These are phyloP conservation scores for Serpula lacrymans DNA, from an alignment of 768 basidiomycete species.

Conservation along the genomic window DNA sequence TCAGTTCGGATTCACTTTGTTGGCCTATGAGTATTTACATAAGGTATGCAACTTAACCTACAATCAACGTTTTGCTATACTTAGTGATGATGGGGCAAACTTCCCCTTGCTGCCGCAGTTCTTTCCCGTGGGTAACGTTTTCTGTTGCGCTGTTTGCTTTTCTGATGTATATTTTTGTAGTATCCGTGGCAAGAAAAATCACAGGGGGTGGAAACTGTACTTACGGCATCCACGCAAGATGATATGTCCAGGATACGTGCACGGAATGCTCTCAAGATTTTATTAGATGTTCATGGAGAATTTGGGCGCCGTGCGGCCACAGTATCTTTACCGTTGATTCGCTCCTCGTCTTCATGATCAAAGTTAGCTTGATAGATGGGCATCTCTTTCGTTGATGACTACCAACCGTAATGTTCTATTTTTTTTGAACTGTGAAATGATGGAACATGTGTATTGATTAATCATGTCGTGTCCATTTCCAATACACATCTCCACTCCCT, in stretches of 20 bases:
- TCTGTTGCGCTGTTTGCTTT: slow-evolving; percentile 1
- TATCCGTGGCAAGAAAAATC: slow-evolving; percentile 80
- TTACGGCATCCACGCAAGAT: slow-evolving; percentile 61
- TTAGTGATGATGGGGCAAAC: not conserved
- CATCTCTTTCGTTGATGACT: too few relatives aligned
- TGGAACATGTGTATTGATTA: too few relatives aligned
- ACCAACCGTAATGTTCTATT: slow-evolving; percentile 22
- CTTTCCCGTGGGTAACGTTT: slow-evolving; percentile 24
- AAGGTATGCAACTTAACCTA: slow-evolving; percentile 47
- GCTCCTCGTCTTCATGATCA: too few relatives aligned
- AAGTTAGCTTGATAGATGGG: too few relatives aligned
- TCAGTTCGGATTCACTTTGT: slow-evolving; percentile 92
- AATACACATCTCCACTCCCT: too few relatives aligned
- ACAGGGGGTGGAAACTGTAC: slow-evolving; percentile 63
- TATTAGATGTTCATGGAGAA: slow-evolving; percentile 88
- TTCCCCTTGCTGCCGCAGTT: slow-evolving; percentile 17
- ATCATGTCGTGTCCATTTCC: too few relatives aligned
- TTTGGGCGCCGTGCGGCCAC: slow-evolving; percentile 62
- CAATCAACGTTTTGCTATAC: too few relatives aligned
- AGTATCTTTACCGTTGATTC: too few relatives aligned
- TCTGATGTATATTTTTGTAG: slow-evolving; percentile 33
- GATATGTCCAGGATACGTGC: slow-evolving; percentile 89
- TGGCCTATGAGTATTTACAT: slow-evolving; percentile 74
- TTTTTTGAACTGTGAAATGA: too few relatives aligned
- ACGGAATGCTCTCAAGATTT: slow-evolving; percentile 90